phyloP scores from a whole-genome alignment of 306 rosid genomes.

The Vigna mungo region DNA sequence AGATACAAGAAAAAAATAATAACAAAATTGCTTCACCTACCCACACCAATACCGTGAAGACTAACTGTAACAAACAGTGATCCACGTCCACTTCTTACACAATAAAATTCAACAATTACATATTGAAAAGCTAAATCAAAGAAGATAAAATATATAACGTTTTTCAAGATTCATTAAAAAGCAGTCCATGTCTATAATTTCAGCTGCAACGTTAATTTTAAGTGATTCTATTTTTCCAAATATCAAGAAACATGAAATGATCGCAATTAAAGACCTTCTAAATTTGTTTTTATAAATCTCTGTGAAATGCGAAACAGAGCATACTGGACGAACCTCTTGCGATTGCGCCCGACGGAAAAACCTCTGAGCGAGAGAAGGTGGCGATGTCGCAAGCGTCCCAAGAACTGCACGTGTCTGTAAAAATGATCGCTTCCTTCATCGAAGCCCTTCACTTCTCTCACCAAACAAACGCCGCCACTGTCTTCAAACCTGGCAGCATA shows the following conservation, averaged over 20 bases:
- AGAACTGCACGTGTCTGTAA: slow-evolving; percentile 72
- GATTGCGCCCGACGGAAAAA: slow-evolving; percentile 64
- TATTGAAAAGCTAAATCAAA: not conserved
- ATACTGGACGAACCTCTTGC: slow-evolving; percentile 61
- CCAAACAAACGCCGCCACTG: slow-evolving; percentile 65
- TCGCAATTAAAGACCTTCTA: not conserved
- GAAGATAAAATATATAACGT: not conserved
- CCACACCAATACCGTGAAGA: not conserved
- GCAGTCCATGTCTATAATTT: not conserved
- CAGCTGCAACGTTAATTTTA: not conserved
- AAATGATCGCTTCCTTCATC: slow-evolving; percentile 59
- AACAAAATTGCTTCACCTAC: slow-evolving; percentile 12
- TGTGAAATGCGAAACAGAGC: slow-evolving; percentile 14
- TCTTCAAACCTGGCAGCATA: slow-evolving; percentile 75
- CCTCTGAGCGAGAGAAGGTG: slow-evolving; percentile 88
- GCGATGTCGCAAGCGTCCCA: slow-evolving; percentile 91
- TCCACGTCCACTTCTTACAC: slow-evolving; percentile 1
- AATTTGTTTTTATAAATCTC: not conserved
- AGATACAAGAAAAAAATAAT: slow-evolving; percentile 23
- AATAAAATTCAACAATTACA: not conserved
- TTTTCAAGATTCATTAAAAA: not conserved
- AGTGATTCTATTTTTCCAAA: not conserved
- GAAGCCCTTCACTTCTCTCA: slow-evolving; percentile 69
- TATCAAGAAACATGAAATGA: not conserved
- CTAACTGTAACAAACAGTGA: not conserved